Evolutionary conservation across 208 protist genomes (phyloP).

Genomic region (Trypanosoma caninum): DNA sequence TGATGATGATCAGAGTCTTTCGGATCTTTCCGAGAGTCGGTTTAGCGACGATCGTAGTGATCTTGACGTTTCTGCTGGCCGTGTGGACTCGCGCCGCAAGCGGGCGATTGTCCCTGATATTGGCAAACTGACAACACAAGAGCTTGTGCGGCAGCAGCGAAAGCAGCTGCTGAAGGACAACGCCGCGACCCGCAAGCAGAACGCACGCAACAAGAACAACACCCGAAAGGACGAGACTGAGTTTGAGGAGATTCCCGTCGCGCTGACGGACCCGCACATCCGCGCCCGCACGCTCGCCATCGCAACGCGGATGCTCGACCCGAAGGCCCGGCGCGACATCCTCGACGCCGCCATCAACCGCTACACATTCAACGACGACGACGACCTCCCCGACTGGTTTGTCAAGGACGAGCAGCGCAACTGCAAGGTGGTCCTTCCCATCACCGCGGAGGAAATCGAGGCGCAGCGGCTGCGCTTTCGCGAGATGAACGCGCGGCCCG

Average conservation of each 20-base stretch:
- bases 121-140: slow-evolving; percentile 73
- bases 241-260: slow-evolving; percentile 88
- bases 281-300: slow-evolving; percentile 86
- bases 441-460: slow-evolving; percentile 91
- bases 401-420: slow-evolving; percentile 91
- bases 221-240: slow-evolving; percentile 59
- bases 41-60: slow-evolving; percentile 40
- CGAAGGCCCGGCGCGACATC: slow-evolving; percentile 81
- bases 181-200: slow-evolving; percentile 67
- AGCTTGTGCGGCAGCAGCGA: slow-evolving; percentile 80
- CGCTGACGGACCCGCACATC: slow-evolving; percentile 80
- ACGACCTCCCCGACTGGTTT: slow-evolving; percentile 91
- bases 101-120: slow-evolving; percentile 61
- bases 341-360: slow-evolving; percentile 85
- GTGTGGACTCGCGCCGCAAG: slow-evolving; percentile 74
- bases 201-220: slow-evolving; percentile 23
- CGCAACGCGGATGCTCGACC: slow-evolving; percentile 82
- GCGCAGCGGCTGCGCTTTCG: slow-evolving; percentile 87
- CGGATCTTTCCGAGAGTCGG: slow-evolving; percentile 31
- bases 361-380: slow-evolving; percentile 88
- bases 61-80: slow-evolving; percentile 58
- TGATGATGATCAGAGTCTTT: slow-evolving; percentile 22
- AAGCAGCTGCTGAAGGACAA: slow-evolving; percentile 78
- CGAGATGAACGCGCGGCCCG: slow-evolving; percentile 94
- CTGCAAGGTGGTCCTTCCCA: slow-evolving; percentile 76